Percentiles rank a stretch among this genome's conserved stretches.
phyloP scores from a whole-genome alignment of 345 rosid genomes.

The Abelmoschus esculentus region DNA sequence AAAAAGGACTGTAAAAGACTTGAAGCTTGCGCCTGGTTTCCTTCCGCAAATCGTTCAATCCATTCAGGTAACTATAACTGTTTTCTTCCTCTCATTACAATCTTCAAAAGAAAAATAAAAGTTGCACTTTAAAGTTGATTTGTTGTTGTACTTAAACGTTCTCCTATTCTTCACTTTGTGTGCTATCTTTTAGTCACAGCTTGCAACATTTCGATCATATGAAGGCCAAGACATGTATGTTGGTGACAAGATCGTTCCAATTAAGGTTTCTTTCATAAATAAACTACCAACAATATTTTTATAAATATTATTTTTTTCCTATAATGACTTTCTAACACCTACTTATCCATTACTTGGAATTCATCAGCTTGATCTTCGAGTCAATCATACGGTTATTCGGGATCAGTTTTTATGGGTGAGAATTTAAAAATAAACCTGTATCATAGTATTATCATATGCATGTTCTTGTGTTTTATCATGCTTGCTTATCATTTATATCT shows the following conservation, averaged over 20 bases:
- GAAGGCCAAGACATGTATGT: slow-evolving; percentile 92
- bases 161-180: neutral
- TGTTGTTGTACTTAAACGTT: neutral
- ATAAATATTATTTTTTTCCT: neutral
- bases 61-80: slow-evolving; percentile 52
- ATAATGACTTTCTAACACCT: neutral
- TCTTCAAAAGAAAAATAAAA: neutral
- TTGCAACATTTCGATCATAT: slow-evolving; percentile 71
- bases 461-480: neutral
- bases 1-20: slow-evolving; percentile 81
- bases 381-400: slow-evolving; percentile 78
- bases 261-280: slow-evolving; percentile 49
- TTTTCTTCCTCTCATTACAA: neutral
- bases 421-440: neutral
- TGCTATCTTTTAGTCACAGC: slow-evolving; percentile 52
- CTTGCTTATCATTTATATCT: neutral
- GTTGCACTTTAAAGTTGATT: neutral
- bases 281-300: neutral
- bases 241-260: slow-evolving; percentile 89
- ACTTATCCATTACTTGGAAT: neutral
- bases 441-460: neutral
- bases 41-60: slow-evolving; percentile 78
- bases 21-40: slow-evolving; percentile 84
- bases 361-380: slow-evolving; percentile 91
- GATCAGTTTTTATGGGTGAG: slow-evolving; percentile 94